phyloP scores from a whole-genome alignment of 164 flowering plant genomes.

The Nymphaea thermarum region DNA sequence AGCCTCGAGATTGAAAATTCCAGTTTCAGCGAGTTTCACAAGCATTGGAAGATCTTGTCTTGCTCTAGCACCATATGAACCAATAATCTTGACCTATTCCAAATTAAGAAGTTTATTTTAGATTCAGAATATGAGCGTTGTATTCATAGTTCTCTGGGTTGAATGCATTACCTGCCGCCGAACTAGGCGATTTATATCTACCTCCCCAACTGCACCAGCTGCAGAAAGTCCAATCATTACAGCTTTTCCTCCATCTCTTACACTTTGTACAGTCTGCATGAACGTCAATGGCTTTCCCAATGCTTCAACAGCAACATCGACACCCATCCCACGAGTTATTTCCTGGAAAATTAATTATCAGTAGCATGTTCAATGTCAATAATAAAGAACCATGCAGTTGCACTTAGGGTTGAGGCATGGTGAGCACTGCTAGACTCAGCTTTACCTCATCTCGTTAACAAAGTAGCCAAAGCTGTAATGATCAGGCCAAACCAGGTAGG shows the following conservation, averaged over 20 bases:
- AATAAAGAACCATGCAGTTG: too few relatives aligned
- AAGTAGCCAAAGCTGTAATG: too few relatives aligned
- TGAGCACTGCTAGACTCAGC: too few relatives aligned
- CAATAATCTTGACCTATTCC: slow-evolving; percentile 55
- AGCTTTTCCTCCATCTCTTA: slow-evolving; percentile 96
- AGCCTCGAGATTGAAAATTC: slow-evolving; percentile 53
- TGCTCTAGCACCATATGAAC: slow-evolving; percentile 71
- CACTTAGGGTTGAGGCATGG: too few relatives aligned
- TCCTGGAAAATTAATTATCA: slow-evolving; percentile 29
- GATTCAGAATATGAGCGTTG: too few relatives aligned
- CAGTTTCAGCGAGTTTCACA: slow-evolving; percentile 75
- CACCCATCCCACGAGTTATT: slow-evolving; percentile 90
- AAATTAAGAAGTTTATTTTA: too few relatives aligned
- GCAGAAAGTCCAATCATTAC: slow-evolving; percentile 97
- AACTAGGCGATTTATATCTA: slow-evolving; percentile 90
- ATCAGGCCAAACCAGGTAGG: too few relatives aligned
- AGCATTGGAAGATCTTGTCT: slow-evolving; percentile 70
- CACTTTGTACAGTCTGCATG: slow-evolving; percentile 72
- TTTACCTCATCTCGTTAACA: too few relatives aligned
- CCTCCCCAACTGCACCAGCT: slow-evolving; percentile 66
- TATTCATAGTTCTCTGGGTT: neutral
- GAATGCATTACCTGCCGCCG: slow-evolving; percentile 69
- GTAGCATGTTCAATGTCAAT: too few relatives aligned
- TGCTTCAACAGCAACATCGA: slow-evolving; percentile 93
- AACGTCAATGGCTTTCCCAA: slow-evolving; percentile 82